These are phyloP conservation scores for Barbarea vulgaris DNA, from an alignment of 345 rosid species.

Conservation along the genomic window DNA sequence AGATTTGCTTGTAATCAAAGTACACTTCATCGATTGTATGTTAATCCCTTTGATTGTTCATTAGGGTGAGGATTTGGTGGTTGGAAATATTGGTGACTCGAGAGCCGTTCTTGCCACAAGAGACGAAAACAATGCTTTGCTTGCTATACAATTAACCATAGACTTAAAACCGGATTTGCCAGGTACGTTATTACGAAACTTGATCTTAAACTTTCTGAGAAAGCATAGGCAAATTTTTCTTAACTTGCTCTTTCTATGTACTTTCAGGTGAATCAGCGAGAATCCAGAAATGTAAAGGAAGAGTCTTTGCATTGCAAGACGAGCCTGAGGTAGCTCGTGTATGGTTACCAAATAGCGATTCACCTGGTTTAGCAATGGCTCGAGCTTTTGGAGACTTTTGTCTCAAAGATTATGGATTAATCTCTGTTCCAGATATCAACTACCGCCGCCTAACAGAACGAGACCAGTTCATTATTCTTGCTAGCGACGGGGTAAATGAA, in stretches of 20 bases:
- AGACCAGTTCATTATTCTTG: constrained; percentile 86
- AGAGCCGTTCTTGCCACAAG: constrained; percentile 89
- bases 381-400: constrained; percentile 99
- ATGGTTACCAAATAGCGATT: constrained; percentile 93
- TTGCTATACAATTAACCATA: constrained; percentile 76
- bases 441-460: constrained; percentile 62
- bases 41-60: not conserved
- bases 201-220: constrained; percentile 18
- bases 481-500: constrained; percentile 82
- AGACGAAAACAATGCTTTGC: constrained; percentile 62
- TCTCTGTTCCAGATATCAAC: constrained; percentile 82
- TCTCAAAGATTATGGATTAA: constrained; percentile 94
- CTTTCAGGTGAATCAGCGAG: constrained; percentile 86
- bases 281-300: constrained; percentile 87
- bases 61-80: constrained; percentile 78
- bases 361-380: constrained; percentile 99
- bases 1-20: not conserved
- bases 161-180: constrained; percentile 99
- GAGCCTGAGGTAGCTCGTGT: constrained; percentile 99
- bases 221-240: not conserved
- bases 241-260: constrained; percentile 14
- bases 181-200: constrained; percentile 49
- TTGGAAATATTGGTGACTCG: constrained; percentile 93
- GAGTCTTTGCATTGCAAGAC: constrained; percentile 96
- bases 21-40: not conserved